Conservation (phyloP, 345 rosid species). For the Euphorbia peplus region DNA sequence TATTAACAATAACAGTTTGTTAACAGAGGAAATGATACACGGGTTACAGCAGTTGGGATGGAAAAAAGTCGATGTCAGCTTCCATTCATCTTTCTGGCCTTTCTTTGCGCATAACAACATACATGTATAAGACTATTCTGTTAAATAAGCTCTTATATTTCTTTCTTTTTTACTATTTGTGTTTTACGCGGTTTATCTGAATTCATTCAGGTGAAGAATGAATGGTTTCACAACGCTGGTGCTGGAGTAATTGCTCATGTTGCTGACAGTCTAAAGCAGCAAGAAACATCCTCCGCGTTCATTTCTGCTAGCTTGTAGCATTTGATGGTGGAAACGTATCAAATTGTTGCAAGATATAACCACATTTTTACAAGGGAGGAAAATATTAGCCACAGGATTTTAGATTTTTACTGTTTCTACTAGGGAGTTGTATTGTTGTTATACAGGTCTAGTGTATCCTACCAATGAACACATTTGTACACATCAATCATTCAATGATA, state of each 20-base stretch:
- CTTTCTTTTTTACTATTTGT: too few species aligned
- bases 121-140: constrained; percentile 42
- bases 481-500: too few species aligned
- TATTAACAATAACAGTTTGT: constrained; percentile 8
- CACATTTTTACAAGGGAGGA: too few species aligned
- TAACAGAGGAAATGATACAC: constrained; percentile 85
- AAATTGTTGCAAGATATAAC: background rate
- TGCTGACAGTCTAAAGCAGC: constrained; percentile 83
- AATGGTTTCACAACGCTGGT: constrained; percentile 81
- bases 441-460: too few species aligned
- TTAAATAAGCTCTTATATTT: constrained; percentile 1
- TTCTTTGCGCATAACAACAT: constrained; percentile 95
- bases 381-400: too few species aligned
- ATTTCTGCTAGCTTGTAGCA: constrained; percentile 62
- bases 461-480: too few species aligned
- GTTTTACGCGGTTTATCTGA: too few species aligned
- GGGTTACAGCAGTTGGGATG: constrained; percentile 90
- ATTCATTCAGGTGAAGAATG: constrained; percentile 85
- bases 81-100: constrained; percentile 89
- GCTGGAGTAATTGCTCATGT: constrained; percentile 91
- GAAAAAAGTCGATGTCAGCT: constrained; percentile 96
- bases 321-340: background rate
- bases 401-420: too few species aligned
- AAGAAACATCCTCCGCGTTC: constrained; percentile 51
- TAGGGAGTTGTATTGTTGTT: too few species aligned